These are phyloP conservation scores for Stagonosporopsis vannaccii DNA, from an alignment of 2,329 filamentous ascomycete species.

Conservation along the genomic window DNA sequence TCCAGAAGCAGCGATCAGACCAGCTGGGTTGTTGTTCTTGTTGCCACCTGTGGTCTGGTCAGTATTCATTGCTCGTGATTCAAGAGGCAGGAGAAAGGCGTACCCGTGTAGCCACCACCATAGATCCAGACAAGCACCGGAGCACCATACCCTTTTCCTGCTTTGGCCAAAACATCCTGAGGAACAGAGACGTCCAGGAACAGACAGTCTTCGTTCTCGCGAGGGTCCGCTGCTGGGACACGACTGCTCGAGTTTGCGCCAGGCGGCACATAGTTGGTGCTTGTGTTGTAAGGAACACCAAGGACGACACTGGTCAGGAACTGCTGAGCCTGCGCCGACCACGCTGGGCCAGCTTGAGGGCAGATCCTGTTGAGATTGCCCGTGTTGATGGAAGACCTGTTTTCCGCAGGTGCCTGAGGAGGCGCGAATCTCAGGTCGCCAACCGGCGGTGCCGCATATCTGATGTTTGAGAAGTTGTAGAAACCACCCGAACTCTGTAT, in stretches of 20 bases:
- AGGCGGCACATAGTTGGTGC: constrained; percentile 32
- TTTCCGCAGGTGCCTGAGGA: constrained; percentile 53
- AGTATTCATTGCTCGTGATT: not conserved
- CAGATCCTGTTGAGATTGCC: constrained; percentile 50
- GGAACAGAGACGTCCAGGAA: constrained; percentile 59
- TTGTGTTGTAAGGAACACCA: constrained; percentile 40
- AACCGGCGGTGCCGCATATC: constrained; percentile 62
- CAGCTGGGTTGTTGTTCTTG: constrained; percentile 53
- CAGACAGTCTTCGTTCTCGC: constrained; percentile 56
- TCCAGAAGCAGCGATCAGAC: constrained; percentile 54
- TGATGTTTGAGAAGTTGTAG: constrained; percentile 65
- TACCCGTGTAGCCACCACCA: constrained; percentile 43
- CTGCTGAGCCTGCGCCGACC: constrained; percentile 46
- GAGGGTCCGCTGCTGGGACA: constrained; percentile 31
- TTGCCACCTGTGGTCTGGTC: constrained; percentile 32
- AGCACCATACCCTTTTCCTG: constrained; percentile 41
- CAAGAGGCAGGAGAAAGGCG: not conserved
- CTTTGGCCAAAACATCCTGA: constrained; percentile 46
- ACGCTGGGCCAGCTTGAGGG: constrained; percentile 52
- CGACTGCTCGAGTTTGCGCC: constrained; percentile 36
- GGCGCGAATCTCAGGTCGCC: constrained; percentile 60
- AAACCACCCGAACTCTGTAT: constrained; percentile 49
- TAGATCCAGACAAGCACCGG: constrained; percentile 61
- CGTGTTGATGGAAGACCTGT: constrained; percentile 56
- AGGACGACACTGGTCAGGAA: constrained; percentile 46